Evolutionary conservation across 306 rosid genomes (phyloP).

Genomic region (Medicago lupulina): DNA sequence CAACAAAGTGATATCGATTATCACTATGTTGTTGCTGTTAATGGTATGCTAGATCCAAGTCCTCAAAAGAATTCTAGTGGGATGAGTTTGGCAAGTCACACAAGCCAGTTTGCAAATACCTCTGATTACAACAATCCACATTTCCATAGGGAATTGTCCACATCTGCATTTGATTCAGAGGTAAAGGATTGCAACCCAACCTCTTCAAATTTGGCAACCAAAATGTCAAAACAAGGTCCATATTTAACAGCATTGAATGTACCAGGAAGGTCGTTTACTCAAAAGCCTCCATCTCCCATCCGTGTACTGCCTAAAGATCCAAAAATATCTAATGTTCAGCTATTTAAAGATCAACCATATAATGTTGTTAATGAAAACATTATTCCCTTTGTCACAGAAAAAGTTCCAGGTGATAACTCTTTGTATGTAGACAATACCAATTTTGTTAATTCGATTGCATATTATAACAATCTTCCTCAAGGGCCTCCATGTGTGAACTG

Average conservation of each 20-base stretch:
- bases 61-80: slow-evolving; percentile 59
- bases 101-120: slow-evolving; percentile 61
- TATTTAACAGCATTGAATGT: slow-evolving; percentile 50
- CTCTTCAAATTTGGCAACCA: slow-evolving; percentile 53
- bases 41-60: slow-evolving; percentile 74
- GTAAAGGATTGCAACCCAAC: slow-evolving; percentile 54
- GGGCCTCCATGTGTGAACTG: slow-evolving; percentile 54
- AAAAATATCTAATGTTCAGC: slow-evolving; percentile 48
- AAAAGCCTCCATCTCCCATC: slow-evolving; percentile 57
- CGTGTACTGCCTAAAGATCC: slow-evolving; percentile 54
- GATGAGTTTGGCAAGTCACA: slow-evolving; percentile 63
- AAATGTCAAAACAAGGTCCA: slow-evolving; percentile 57
- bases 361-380: slow-evolving; percentile 49
- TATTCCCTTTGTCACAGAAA: slow-evolving; percentile 54
- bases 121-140: slow-evolving; percentile 67
- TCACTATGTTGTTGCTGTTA: slow-evolving; percentile 80
- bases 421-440: slow-evolving; percentile 53
- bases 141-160: slow-evolving; percentile 53
- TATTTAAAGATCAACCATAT: slow-evolving; percentile 49
- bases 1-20: slow-evolving; percentile 62
- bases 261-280: slow-evolving; percentile 56
- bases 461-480: slow-evolving; percentile 50
- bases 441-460: slow-evolving; percentile 57
- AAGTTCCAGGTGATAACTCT: slow-evolving; percentile 50
- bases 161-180: slow-evolving; percentile 58